phyloP scores from a whole-genome alignment of 495 filamentous ascomycete species.

The Hypoxylon lienhwacheense region DNA sequence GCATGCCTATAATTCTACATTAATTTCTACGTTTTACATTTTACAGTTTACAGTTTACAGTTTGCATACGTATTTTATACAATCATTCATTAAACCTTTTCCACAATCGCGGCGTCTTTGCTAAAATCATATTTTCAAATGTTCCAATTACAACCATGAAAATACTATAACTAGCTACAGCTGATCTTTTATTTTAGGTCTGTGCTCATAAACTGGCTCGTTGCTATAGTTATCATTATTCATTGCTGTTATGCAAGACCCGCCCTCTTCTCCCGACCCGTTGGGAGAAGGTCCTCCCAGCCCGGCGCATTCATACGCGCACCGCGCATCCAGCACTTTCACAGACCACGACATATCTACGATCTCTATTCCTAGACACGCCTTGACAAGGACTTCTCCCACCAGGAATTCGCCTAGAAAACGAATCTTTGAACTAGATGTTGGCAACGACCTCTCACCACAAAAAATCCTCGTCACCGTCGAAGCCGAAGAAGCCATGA shows the following conservation, averaged over 20 bases:
- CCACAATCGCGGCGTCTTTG: conserved; percentile 5
- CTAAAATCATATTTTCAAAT: neutral
- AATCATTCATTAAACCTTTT: conserved; percentile 10
- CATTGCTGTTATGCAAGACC: conserved; percentile 37
- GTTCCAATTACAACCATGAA: conserved; percentile 12
- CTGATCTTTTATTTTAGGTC: neutral
- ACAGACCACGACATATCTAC: conserved; percentile 23
- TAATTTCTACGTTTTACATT: too few species aligned
- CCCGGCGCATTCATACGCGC: conserved; percentile 35
- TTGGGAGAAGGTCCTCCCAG: conserved; percentile 43
- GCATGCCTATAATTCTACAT: neutral
- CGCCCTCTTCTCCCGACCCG: conserved; percentile 53
- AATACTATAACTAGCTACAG: conserved; percentile 2
- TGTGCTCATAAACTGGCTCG: conserved; percentile 1
- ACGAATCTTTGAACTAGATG: conserved; percentile 57
- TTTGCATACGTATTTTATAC: too few species aligned
- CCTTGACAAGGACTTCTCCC: conserved; percentile 33
- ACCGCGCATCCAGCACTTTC: conserved; percentile 36
- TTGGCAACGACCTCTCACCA: conserved; percentile 51
- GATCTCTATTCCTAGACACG: conserved; percentile 22
- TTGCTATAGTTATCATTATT: conserved; percentile 8
- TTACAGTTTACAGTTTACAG: too few species aligned
- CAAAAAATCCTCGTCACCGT: conserved; percentile 58
- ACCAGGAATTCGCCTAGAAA: conserved; percentile 50
- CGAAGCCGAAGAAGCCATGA: conserved; percentile 48